Evolutionary conservation across 1,284 basidiomycete genomes (phyloP), one percentile per base, ranked within the genome.

Genomic region (Ganoderma multipileum): DNA sequence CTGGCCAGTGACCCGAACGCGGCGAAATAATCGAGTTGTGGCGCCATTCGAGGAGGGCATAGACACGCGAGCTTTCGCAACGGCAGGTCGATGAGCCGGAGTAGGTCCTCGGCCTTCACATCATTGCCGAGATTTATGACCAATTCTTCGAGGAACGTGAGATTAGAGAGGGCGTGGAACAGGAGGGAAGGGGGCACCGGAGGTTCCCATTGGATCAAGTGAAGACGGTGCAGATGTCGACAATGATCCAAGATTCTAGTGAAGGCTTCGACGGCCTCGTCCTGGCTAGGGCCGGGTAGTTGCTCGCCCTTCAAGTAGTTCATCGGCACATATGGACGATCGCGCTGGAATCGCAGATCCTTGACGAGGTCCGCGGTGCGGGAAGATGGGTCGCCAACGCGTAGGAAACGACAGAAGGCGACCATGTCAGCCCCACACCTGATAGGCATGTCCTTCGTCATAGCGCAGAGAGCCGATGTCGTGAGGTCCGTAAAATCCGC

Each of bases 371-470:
- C 54, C 14, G 54, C 28, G 30, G 28, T 28, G 28, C 54, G 54
- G 33, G 54, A 55, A 18, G 30, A 30, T 12, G 28, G 18, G 30
- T 33, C 54, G 8, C 54, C 28, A 33, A 18, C 20, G 6, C 54
- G 54, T 18, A 55, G 54, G 54, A 55, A 55, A 26, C 30, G 54
- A 33, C 33, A 55, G 54, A 55, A 55, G 28, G 54, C 26, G 30
- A 55, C 28, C 6, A 55, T 8, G 18, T 55, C 54, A 23, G 30
- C 16, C 54, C n/a, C 30, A 16, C 54, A 33, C 54, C 54, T 12
- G 54, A 55, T 16, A 20, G 54, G 54, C 16, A 12, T 55, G 54
- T 55, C 54, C 16, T 55, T 55, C 11, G 54, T 55, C 28, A 18
- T 18, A 55, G 54, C 30, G 28, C 54, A 55, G 30, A 55, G 54